These are phyloP conservation scores for Suhomyces wounanorum DNA, from an alignment of 1,139 yeast species.

Conservation along the genomic window DNA sequence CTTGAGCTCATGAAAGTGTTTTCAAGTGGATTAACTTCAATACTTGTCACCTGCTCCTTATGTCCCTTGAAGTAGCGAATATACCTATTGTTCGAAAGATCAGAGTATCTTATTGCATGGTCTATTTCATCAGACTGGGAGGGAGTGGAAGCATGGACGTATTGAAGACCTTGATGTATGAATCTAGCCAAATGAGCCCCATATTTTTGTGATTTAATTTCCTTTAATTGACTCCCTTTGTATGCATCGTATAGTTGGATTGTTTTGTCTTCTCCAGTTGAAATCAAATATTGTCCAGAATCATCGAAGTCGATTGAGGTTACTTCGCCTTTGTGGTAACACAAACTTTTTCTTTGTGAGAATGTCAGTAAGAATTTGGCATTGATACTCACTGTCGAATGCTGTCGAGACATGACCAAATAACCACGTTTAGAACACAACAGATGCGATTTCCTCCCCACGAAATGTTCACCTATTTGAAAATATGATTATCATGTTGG, in stretches of 20 bases:
- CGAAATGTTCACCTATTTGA: not conserved
- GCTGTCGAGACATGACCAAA: constrained; percentile 8
- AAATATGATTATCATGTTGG: not conserved
- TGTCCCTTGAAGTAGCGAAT: constrained; percentile 89
- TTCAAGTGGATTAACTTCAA: constrained; percentile 74
- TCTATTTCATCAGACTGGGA: constrained; percentile 40
- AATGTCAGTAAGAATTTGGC: constrained; percentile 49
- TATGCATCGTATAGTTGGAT: constrained; percentile 81
- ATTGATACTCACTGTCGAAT: constrained; percentile 29
- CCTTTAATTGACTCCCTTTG: constrained; percentile 64
- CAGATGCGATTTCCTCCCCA: not conserved
- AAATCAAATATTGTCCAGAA: constrained; percentile 74
- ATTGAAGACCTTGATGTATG: constrained; percentile 72
- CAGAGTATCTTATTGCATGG: constrained; percentile 72
- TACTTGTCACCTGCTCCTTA: constrained; percentile 65
- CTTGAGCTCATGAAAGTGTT: constrained; percentile 72
- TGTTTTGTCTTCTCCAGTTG: constrained; percentile 80
- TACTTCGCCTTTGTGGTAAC: constrained; percentile 58
- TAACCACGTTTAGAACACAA: too few relatives aligned
- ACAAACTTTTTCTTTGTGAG: constrained; percentile 59
- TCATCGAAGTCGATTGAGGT: constrained; percentile 88
- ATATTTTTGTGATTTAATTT: constrained; percentile 82
- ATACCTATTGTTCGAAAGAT: constrained; percentile 76
- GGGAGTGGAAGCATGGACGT: constrained; percentile 81
- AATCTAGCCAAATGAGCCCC: constrained; percentile 89